Evolutionary conservation across 495 filamentous ascomycete species (phyloP).

Genomic region (Evernia prunastri): DNA sequence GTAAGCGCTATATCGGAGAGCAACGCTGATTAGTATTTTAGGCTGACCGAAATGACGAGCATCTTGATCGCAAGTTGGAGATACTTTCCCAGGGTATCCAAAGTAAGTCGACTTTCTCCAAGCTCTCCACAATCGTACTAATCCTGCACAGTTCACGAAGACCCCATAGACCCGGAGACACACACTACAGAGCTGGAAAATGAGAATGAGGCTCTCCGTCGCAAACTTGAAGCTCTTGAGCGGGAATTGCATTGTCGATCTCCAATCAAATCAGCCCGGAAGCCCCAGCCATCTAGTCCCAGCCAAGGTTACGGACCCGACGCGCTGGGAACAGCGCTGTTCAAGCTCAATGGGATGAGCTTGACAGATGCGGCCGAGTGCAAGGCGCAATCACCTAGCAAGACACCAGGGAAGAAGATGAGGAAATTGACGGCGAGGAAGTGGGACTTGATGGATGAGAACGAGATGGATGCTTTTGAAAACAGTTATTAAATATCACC

Average conservation of each 20-base stretch:
- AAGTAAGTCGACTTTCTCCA: not conserved
- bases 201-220: slow-evolving; percentile 44
- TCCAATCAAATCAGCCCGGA: slow-evolving; percentile 32
- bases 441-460: slow-evolving; percentile 52
- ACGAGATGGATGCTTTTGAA: slow-evolving; percentile 33
- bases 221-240: slow-evolving; percentile 41
- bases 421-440: slow-evolving; percentile 50
- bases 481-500: slow-evolving; percentile 3
- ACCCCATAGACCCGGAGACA: slow-evolving; percentile 35
- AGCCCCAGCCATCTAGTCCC: slow-evolving; percentile 25
- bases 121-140: slow-evolving; percentile 9
- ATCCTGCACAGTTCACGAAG: slow-evolving; percentile 41
- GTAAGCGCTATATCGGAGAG: not conserved
- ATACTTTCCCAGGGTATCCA: slow-evolving; percentile 65
- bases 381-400: slow-evolving; percentile 13
- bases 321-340: slow-evolving; percentile 40
- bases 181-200: slow-evolving; percentile 40
- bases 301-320: slow-evolving; percentile 33
- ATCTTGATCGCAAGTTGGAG: slow-evolving; percentile 86
- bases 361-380: slow-evolving; percentile 13
- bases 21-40: slow-evolving; percentile 20
- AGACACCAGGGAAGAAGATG: slow-evolving; percentile 35
- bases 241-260: slow-evolving; percentile 42
- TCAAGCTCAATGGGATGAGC: slow-evolving; percentile 36
- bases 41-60: slow-evolving; percentile 61